Evolutionary conservation across 495 filamentous ascomycete genomes (phyloP).

Genomic region (Aspergillus panamensis): DNA sequence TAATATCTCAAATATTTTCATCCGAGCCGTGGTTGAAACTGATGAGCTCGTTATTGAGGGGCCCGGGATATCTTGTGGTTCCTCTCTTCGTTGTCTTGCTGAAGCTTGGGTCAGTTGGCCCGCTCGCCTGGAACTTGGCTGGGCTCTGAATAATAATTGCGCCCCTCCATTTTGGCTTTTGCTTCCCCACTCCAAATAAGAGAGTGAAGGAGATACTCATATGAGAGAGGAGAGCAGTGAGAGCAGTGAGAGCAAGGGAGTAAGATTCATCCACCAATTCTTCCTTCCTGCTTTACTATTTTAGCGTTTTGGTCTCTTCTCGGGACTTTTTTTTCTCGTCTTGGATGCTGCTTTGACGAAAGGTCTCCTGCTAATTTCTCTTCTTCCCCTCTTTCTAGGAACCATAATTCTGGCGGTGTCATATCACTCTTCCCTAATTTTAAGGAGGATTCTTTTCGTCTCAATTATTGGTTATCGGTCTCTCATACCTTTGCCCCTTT

Average conservation of each 20-base stretch:
- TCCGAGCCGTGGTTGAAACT: background rate
- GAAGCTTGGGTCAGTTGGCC: slow-evolving; percentile 21
- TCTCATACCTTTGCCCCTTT: background rate
- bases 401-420: background rate
- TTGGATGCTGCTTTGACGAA: background rate
- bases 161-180: slow-evolving; percentile 1
- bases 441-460: background rate
- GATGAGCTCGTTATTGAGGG: slow-evolving; percentile 31
- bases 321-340: slow-evolving; percentile 3
- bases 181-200: slow-evolving; percentile 8
- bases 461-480: background rate
- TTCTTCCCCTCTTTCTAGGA: background rate
- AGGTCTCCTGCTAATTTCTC: background rate
- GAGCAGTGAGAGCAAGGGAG: background rate
- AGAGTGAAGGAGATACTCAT: background rate
- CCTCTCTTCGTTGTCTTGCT: slow-evolving; percentile 5
- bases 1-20: background rate
- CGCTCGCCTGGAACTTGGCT: slow-evolving; percentile 9
- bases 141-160: slow-evolving; percentile 11
- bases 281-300: background rate
- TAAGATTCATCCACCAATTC: background rate
- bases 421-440: background rate
- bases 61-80: slow-evolving; percentile 11
- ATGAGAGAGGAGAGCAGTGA: background rate
- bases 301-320: background rate